phyloP scores from a whole-genome alignment of 2,329 filamentous ascomycete genomes.

The Microsporum ferrugineum region DNA sequence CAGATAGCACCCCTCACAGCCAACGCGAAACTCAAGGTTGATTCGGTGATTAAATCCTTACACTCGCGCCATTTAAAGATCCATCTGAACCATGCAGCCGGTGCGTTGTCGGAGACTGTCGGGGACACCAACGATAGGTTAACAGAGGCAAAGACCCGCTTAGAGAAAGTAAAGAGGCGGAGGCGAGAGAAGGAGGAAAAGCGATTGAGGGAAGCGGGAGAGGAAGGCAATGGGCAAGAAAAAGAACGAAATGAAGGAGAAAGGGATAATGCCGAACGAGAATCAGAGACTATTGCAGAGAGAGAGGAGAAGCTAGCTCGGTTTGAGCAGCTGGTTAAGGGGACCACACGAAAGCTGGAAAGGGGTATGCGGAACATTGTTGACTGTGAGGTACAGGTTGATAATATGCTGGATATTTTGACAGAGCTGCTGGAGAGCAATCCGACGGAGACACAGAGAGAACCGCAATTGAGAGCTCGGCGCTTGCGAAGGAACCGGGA shows the following conservation, averaged over 20 bases:
- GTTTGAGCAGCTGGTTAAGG: conserved; percentile 38
- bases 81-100: conserved; percentile 38
- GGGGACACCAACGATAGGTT: conserved; percentile 47
- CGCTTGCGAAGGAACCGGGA: conserved; percentile 19
- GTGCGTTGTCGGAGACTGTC: conserved; percentile 39
- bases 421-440: conserved; percentile 23
- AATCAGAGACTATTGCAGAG: conserved; percentile 26
- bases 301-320: conserved; percentile 32
- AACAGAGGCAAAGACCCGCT: conserved; percentile 28
- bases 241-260: neutral
- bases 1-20: conserved; percentile 42
- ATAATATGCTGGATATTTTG: conserved; percentile 36
- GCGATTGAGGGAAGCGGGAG: neutral
- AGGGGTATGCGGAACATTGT: conserved; percentile 46
- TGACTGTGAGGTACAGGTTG: conserved; percentile 42
- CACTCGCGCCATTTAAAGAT: conserved; percentile 37
- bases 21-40: conserved; percentile 37
- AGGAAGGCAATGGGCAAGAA: conserved; percentile 5
- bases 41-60: conserved; percentile 33
- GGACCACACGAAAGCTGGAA: conserved; percentile 46
- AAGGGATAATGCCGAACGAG: neutral
- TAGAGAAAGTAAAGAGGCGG: conserved; percentile 27
- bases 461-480: conserved; percentile 24
- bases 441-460: conserved; percentile 10
- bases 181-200: conserved; percentile 11